Conservation (phyloP, 1,284 basidiomycete genomes). For the Austropuccinia psidii region DNA sequence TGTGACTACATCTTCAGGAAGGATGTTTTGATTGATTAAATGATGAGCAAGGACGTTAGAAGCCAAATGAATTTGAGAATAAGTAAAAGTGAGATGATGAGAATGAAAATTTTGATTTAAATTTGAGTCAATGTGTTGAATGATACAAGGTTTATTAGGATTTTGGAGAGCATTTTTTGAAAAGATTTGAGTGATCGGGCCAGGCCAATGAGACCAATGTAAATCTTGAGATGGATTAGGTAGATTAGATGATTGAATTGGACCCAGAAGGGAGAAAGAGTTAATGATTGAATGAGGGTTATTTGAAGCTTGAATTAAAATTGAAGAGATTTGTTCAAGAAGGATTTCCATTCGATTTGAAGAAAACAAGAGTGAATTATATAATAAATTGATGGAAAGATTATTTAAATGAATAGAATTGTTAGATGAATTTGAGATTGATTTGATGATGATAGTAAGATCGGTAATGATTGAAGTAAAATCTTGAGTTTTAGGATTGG, state of each 20-base stretch:
- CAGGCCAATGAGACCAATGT: slow-evolving; percentile 95
- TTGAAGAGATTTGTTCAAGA: slow-evolving; percentile 73
- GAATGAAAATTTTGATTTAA: slow-evolving; percentile 52
- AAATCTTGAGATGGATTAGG: slow-evolving; percentile 83
- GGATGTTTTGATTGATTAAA: slow-evolving; percentile 71
- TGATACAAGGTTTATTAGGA: slow-evolving; percentile 72
- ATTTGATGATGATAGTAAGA: slow-evolving; percentile 63
- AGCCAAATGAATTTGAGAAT: slow-evolving; percentile 71
- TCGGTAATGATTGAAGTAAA: slow-evolving; percentile 87
- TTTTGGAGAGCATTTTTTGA: slow-evolving; percentile 66
- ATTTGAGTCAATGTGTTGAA: slow-evolving; percentile 57
- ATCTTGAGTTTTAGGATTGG: slow-evolving; percentile 59
- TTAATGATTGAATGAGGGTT: slow-evolving; percentile 56
- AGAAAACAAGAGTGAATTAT: slow-evolving; percentile 93
- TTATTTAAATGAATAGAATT: slow-evolving; percentile 51
- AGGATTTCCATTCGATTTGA: slow-evolving; percentile 66
- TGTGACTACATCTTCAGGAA: slow-evolving; percentile 95
- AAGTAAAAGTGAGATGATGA: slow-evolving; percentile 61
- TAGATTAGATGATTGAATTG: slow-evolving; percentile 61
- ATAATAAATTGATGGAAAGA: slow-evolving; percentile 75
- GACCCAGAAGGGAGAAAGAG: slow-evolving; percentile 70
- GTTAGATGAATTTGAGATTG: slow-evolving; percentile 52
- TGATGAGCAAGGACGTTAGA: slow-evolving; percentile 88
- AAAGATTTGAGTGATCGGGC: slow-evolving; percentile 90
- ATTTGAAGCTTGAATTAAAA: slow-evolving; percentile 65